Evolutionary conservation across 2,329 filamentous ascomycete genomes (phyloP), one percentile per base, ranked within the genome.

Genomic region (Stagonosporopsis vannaccii): DNA sequence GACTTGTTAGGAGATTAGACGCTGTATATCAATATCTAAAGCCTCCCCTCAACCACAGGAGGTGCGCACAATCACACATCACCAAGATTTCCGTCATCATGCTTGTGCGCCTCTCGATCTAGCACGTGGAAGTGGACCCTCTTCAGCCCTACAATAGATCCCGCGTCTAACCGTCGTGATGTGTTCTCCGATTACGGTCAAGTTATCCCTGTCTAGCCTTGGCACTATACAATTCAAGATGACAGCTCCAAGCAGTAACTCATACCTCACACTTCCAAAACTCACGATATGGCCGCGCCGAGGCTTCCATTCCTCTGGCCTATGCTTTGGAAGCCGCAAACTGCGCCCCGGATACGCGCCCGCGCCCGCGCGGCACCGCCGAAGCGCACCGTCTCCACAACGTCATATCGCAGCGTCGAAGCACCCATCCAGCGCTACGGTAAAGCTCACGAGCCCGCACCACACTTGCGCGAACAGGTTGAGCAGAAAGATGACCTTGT

Each of bases 291-390:
- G 79, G 74, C 79, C 17, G 66, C 75, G 40, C 79, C 79, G 13
- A 76, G 77, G 39, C 66, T 82, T 41, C 77, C 78, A 23, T 81
- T 81, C 62, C 71, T 81, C 37, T 81, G 79, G 75, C 79, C 80
- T 1, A 75, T 78, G 65, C 69, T 82, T 41, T 79, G 75, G 47
- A 74, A 72, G 42, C 68, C 77, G 1, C 60, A 69, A 7, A 64
- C 60, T 25, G 22, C 67, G 7, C 41, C 62, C 8, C 63, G 70
- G 62, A 48, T 62, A 50, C 37, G 67, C 64, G 15, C 62, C 46
- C 61, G 64, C 60, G 56, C 56, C 19, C 63, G 67, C 15, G 61
- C 64, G 33, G 55, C 41, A 30, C 53, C 17, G n/a, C n/a, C 51
- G 25, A 58, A 62, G 12, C 49, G 54, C 36, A 22, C 45, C 5